Conservation (phyloP, 2,329 filamentous ascomycete genomes). For the Beauveria caledonica region DNA sequence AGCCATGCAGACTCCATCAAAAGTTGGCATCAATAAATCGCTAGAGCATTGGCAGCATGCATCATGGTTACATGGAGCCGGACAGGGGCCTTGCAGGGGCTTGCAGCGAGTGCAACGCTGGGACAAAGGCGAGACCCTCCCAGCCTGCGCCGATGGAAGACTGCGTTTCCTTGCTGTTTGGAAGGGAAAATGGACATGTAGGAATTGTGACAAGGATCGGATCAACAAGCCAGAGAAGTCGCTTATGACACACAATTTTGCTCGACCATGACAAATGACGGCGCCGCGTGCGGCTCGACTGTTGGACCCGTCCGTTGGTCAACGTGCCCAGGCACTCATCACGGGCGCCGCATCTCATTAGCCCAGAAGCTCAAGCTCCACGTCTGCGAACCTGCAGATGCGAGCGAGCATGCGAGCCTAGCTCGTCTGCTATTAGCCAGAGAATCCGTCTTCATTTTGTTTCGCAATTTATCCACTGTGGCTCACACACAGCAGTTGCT, state of each 20-base stretch:
- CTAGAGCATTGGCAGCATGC: neutral
- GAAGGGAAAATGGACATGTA: no score
- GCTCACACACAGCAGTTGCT: neutral
- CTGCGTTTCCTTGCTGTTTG: no score
- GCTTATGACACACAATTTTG: neutral
- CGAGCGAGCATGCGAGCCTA: neutral
- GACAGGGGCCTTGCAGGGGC: conserved; percentile 3
- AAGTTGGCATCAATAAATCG: neutral
- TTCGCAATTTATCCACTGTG: neutral
- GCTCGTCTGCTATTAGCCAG: neutral
- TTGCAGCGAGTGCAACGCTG: conserved; percentile 6
- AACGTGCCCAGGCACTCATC: neutral
- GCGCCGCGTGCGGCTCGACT: neutral
- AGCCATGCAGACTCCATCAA: neutral
- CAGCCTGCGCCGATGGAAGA: no score
- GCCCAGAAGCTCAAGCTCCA: neutral
- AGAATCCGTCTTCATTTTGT: neutral
- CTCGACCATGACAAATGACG: neutral
- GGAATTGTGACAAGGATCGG: no score
- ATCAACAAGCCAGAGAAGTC: no score
- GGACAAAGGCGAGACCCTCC: neutral
- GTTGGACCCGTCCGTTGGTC: conserved; percentile 6
- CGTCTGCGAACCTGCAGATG: conserved; percentile 8
- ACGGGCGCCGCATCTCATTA: conserved; percentile 1
- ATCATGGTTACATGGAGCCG: neutral